These are phyloP conservation scores for Tuber melanosporum DNA, from an alignment of 495 filamentous ascomycete genomes.

Conservation along the genomic window DNA sequence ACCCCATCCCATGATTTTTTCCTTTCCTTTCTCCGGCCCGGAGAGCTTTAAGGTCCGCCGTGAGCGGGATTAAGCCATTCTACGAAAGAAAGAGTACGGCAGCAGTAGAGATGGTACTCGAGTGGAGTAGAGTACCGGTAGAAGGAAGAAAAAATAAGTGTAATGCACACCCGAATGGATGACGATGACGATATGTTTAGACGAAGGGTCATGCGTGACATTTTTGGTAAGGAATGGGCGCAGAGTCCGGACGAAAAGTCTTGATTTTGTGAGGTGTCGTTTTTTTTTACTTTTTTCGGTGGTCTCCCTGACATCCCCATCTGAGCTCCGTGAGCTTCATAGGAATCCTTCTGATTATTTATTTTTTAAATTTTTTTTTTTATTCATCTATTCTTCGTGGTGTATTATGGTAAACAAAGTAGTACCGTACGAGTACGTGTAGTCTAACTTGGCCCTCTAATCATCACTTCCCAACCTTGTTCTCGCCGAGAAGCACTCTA, in stretches of 20 bases:
- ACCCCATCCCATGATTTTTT: not conserved
- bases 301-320: conserved; percentile 15
- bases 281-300: conserved; percentile 13
- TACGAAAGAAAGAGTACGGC: not conserved
- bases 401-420: not conserved
- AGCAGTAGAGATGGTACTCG: not conserved
- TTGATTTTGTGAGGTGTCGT: conserved; percentile 35
- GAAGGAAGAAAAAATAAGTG: not conserved
- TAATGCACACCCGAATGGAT: conserved; percentile 10
- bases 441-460: not conserved
- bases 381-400: not conserved
- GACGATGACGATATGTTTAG: conserved; percentile 30
- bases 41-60: not conserved
- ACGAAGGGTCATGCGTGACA: conserved; percentile 34
- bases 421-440: not conserved
- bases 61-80: not conserved
- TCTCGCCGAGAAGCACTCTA: not conserved
- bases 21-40: not conserved
- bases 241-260: conserved; percentile 39
- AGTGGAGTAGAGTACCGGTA: not conserved
- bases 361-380: not conserved
- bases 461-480: not conserved
- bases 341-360: not conserved
- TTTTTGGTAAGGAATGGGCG: conserved; percentile 26
- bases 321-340: not conserved